Base-by-base conservation (phyloP, 208 protist genomes). In the Tetramitus jugosus region DNA sequence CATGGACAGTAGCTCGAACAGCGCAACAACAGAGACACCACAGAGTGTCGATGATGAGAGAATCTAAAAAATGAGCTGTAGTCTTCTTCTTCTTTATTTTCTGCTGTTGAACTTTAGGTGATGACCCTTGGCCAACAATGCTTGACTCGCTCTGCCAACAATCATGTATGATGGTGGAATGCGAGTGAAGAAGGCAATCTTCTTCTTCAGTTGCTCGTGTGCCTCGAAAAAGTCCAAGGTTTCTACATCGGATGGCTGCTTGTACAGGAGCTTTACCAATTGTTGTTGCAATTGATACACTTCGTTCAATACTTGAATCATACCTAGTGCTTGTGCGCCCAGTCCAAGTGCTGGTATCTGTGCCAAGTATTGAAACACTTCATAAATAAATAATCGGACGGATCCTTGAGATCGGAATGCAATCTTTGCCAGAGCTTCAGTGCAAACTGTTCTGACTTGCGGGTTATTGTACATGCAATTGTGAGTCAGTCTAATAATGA, bases 151-250 rank as follows among this genome's bases (percentile, higher is more conserved):
- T 56, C 10, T 10, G 49, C 65, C 65, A 6, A 71, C 26, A 35
- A 40, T 35, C 17, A 71, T 33, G 65, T 49, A 71, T 17, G 65
- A 29, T 35, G 65, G 65, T 49, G 26, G 8, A 26, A 29, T 49
- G 8, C 65, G 1, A 26, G 39, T 23, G 49, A 71, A 71, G 65
- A 71, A 71, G 35, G 4, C 20, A 49, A 71, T 71, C 39, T 71
- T 71, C 49, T 71, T 40, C 10, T 71, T 71, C 35, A 71, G n/a
- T 71, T 29, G 26, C 17, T 71, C 65, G 20, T 71, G 65, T n/a
- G 26, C 40, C 29, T 71, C 65, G 49, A 71, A 71, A 40, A 71
- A 71, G 1, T 6, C 7, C 3, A 71, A 31, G 8, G 10, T 13
- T 17, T 49, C 26, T 3, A 49, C 65, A 6, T 2, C 31, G 0